Conservation (phyloP, 1,284 basidiomycete genomes). For the Malassezia psittaci region DNA sequence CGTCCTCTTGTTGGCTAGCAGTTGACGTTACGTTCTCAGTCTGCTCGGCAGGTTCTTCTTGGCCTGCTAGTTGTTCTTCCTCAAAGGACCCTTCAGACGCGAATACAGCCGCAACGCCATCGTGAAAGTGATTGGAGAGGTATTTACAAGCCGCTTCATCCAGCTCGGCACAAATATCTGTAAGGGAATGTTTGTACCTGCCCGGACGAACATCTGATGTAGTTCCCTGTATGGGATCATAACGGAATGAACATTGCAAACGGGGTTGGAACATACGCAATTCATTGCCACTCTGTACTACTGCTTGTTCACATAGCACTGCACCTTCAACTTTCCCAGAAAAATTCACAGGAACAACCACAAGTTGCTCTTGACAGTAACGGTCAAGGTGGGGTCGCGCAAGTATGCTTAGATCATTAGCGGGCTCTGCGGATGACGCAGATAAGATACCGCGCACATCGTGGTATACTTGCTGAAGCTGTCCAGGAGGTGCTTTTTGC, state of each 20-base stretch:
- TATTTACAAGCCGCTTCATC: slow-evolving; percentile 28
- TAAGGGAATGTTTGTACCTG: neutral
- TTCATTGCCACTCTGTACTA: neutral
- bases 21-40: too few relatives aligned
- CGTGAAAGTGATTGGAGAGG: slow-evolving; percentile 32
- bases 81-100: too few relatives aligned
- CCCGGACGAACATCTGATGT: neutral
- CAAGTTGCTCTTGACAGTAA: slow-evolving; percentile 11
- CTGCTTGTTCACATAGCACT: slow-evolving; percentile 6
- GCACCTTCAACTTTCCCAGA: slow-evolving; percentile 1
- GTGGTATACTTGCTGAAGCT: slow-evolving; percentile 11
- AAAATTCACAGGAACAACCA: neutral
- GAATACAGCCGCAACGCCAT: slow-evolving; percentile 32
- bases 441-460: slow-evolving; percentile 16
- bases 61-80: too few relatives aligned
- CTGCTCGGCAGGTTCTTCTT: too few relatives aligned
- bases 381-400: slow-evolving; percentile 4
- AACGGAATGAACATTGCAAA: neutral
- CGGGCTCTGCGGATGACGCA: neutral
- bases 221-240: slow-evolving; percentile 7
- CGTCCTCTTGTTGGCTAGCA: too few relatives aligned
- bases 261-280: slow-evolving; percentile 3
- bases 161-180: slow-evolving; percentile 21
- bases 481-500: slow-evolving; percentile 20
- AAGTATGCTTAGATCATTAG: neutral